Base-by-base conservation (phyloP, 345 rosid species). In the Eucalyptus cloeziana region DNA sequence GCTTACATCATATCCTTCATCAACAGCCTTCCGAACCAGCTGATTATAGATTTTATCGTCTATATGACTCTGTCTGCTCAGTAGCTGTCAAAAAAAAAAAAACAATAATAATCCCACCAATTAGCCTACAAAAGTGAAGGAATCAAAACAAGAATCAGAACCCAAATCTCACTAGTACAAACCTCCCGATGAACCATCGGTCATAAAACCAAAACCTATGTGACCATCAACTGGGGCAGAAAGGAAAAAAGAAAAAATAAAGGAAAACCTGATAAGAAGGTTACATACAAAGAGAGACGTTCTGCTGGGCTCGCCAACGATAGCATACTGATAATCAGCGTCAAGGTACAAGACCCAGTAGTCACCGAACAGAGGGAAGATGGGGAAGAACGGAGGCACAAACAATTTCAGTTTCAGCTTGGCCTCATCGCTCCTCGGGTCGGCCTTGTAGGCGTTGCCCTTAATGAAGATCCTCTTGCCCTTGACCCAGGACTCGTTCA, bases 371-470 rank as follows among this genome's bases (percentile, higher is more conserved):
- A 96, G 96, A 44, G 98, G 97, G 49, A 97, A 58, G 91, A 97
- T 91, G 6, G 99, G 99, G 47, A 96, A 88, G 91, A 96, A 95
- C 7, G 99, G 99, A 31, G 99, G 99, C 17, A 95, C 94, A 67
- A 93, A 95, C 88, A 96, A 97, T 90, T 93, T 97, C 50, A 97
- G 98, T 91, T 96, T 97, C 86, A 97, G 93, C 92, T 97, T 96
- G 31, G 99, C 98, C 91, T 96, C 98, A 45, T 97, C 96, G 87
- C 94, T 95, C 4, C 88, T 94, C 3, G 97, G 96, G 76, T 97
- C 94, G n/a, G 96, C 94, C 91, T 96, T 95, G 88, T 95, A 95
- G 3, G 99, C 98, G 47, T 88, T 50, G 50, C 99, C 99, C 88
- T 95, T 92, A 17, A 96, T 95, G 89, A 0, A 92, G 25, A 79